A percentile compares a stretch with the other conserved stretches of the same genome.
These are phyloP conservation scores for Dipteronia sinensis DNA, from an alignment of 345 rosid species.

Conservation along the genomic window DNA sequence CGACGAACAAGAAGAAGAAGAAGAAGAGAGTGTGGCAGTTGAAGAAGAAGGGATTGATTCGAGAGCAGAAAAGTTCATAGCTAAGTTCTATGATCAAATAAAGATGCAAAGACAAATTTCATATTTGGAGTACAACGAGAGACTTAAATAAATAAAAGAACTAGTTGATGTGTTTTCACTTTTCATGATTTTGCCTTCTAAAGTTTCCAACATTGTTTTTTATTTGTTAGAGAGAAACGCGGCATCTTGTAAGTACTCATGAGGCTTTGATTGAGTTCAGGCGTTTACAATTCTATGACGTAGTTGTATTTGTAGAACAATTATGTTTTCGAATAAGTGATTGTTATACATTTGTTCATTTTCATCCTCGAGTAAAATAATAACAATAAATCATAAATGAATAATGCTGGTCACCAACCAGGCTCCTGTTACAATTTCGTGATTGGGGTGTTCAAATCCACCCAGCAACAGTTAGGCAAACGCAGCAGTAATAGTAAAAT, in stretches of 20 bases:
- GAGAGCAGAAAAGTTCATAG: conserved; percentile 88
- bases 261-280: conserved; percentile 13
- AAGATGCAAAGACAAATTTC: conserved; percentile 87
- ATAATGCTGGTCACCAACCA: too few species aligned
- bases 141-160: conserved; percentile 8
- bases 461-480: background rate
- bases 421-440: too few species aligned
- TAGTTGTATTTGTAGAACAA: background rate
- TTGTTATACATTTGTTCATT: too few species aligned
- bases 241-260: conserved; percentile 23
- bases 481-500: background rate
- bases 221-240: too few species aligned
- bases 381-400: too few species aligned
- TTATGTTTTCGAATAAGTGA: too few species aligned
- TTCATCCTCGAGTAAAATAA: too few species aligned
- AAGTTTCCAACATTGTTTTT: background rate
- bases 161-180: background rate
- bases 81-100: conserved; percentile 68
- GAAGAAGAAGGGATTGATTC: conserved; percentile 65
- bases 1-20: conserved; percentile 24
- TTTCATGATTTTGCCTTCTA: background rate
- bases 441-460: too few species aligned
- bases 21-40: too few species aligned
- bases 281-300: conserved; percentile 4
- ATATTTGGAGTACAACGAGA: conserved; percentile 48